These are phyloP conservation scores for Sergeia podlipaevii DNA, from an alignment of 208 protist species.

Conservation along the genomic window DNA sequence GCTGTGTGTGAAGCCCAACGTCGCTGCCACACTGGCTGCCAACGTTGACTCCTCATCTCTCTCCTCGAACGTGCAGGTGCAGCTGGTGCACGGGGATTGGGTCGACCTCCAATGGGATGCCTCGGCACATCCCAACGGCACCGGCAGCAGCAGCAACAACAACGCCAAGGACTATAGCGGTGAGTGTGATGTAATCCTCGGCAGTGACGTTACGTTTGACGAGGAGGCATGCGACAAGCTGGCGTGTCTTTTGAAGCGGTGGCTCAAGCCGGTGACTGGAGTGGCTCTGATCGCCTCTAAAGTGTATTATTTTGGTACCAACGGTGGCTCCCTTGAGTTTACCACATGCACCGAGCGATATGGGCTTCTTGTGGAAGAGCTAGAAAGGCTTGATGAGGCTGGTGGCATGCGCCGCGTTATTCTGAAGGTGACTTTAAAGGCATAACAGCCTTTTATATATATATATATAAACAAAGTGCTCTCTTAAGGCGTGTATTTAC, in stretches of 20 bases:
- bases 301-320: slow-evolving; percentile 89
- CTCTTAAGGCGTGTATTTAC: neutral
- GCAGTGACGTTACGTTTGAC: slow-evolving; percentile 88
- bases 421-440: slow-evolving; percentile 26
- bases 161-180: neutral
- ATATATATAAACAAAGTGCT: neutral
- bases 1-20: slow-evolving; percentile 70
- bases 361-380: slow-evolving; percentile 33
- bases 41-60: slow-evolving; percentile 1
- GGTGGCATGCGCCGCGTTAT: slow-evolving; percentile 71
- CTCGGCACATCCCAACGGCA: neutral
- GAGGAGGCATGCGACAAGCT: slow-evolving; percentile 73
- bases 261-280: slow-evolving; percentile 33
- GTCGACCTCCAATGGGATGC: slow-evolving; percentile 35
- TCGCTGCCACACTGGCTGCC: slow-evolving; percentile 40
- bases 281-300: slow-evolving; percentile 80
- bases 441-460: neutral
- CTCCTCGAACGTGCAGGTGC: slow-evolving; percentile 16
- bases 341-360: slow-evolving; percentile 15
- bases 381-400: slow-evolving; percentile 33
- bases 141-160: neutral
- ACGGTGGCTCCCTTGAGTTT: slow-evolving; percentile 70
- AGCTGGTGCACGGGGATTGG: slow-evolving; percentile 82
- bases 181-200: slow-evolving; percentile 56
- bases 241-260: slow-evolving; percentile 50